phyloP scores from a whole-genome alignment of 2,329 filamentous ascomycete genomes.

The Plenodomus lindquistii region DNA sequence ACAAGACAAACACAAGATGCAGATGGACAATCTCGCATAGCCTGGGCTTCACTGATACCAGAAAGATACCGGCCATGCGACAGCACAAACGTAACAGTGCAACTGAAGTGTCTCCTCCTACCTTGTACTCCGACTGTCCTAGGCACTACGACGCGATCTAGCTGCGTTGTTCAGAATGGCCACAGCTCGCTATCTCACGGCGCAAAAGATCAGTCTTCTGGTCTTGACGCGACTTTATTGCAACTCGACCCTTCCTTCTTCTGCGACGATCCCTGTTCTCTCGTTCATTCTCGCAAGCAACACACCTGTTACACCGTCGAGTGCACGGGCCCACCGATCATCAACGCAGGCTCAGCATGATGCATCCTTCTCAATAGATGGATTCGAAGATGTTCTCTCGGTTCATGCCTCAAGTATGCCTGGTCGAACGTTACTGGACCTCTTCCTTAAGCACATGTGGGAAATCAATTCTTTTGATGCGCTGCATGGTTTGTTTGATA shows the following conservation, averaged over 20 bases:
- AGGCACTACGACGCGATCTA: neutral
- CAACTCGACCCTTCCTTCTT: constrained; percentile 68
- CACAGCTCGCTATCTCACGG: constrained; percentile 86
- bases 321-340: constrained; percentile 21
- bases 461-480: constrained; percentile 78
- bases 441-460: constrained; percentile 82
- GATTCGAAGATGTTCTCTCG: constrained; percentile 54
- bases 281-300: constrained; percentile 78
- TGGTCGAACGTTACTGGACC: constrained; percentile 83
- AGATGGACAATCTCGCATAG: neutral
- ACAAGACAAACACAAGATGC: neutral
- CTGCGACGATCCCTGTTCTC: constrained; percentile 73
- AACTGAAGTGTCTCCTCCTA: neutral
- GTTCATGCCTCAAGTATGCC: constrained; percentile 60
- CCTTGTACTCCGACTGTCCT: neutral
- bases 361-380: constrained; percentile 38
- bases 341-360: constrained; percentile 39
- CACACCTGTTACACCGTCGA: constrained; percentile 44
- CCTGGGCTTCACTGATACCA: neutral
- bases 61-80: neutral
- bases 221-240: constrained; percentile 81
- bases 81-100: neutral
- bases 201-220: constrained; percentile 82
- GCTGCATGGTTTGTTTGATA: constrained; percentile 75
- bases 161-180: constrained; percentile 17